Base-by-base conservation (phyloP, 2,329 filamentous ascomycete genomes). In the Fusarium palustre region DNA sequence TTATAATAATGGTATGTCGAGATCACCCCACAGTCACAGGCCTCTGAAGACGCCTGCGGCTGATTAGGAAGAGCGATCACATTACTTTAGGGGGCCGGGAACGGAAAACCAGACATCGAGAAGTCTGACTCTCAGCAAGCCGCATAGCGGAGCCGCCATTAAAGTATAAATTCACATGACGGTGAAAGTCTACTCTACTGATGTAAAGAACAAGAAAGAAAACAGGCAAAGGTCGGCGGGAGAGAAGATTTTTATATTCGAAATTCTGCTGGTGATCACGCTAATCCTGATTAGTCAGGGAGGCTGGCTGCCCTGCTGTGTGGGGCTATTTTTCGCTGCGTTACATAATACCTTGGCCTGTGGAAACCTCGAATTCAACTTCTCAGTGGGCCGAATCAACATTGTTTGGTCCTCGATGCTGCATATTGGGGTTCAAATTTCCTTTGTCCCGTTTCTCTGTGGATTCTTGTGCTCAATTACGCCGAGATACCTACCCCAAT, bases 81-180 rank as follows among this genome's bases (percentile, higher is more conserved):
- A 45, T 82, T 79, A 65, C 72, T 86, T 63, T 82, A 72, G 83
- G 82, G 78, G 84, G 84, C 84, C 82, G 84, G 84, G 84, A 86
- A 86, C 84, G 84, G 83, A 84, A 81, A 83, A 79, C 84, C 79
- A 84, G 81, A 80, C 81, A 86, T 81, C 75, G 81, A 76, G 77
- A 76, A 74, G 66, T 76, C 79, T 82, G 83, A 81, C 83, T 82
- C 83, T 84, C 83, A 86, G 84, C 83, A 84, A 84, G 83, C 83
- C 83, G 81, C 83, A 75, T 77, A 76, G 84, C 82, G 84, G 83
- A 85, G 84, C 83, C 84, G 78, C 81, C 83, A 76, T 79, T 79
- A 79, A 81, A 81, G 74, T 78, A 80, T 79, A 81, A 82, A 83
- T 69, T 68, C 68, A 70, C 60, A 55, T 70, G 68, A 70, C 68